Evolutionary conservation across 768 basidiomycete species (phyloP), one percentile per base, ranked within the genome.

Genomic region (Amanita phalloides): DNA sequence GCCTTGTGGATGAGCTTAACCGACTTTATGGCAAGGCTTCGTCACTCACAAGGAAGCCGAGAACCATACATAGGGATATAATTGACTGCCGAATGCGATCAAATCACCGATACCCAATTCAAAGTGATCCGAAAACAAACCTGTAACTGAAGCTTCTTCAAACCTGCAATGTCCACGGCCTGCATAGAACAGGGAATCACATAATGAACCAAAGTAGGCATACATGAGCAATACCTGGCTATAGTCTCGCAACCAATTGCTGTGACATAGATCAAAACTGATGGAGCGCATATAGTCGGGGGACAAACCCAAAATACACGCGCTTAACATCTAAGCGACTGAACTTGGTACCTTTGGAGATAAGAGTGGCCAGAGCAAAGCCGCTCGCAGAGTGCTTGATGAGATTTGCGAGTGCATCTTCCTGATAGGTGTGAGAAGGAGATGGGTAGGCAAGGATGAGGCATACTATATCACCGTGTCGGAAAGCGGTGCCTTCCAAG

Each of bases 231-330:
- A 36, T 53, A 78, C 81, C 70, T 86, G 85, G 58, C 84, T 86
- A 66, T 92, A 94, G 68, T 94, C 91, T 36, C 92, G 74, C 33
- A 94, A 74, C 90, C 90, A 91, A 62, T 90, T 90, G 6, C 86
- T 86, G 57, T 30, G 28, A 39, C 7, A 45, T 44, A 32, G 47
- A 52, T 44, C 26, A 30, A 39, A 53, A 42, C 30, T 25, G 39
- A 42, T 37, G 45, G 28, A 49, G 46, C 35, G 51, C 51, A 32
- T 52, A 44, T 28, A 42, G 25, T 21, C 1, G 7, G 14, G 6
- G 2, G 17, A 60, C 79, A 32, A 50, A 84, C 84, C 84, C 85
- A 65, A 87, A 88, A 62, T 87, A 89, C 3, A 90, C 83, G 25
- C 89, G 74, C 64, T 92, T 92, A 52, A 90, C 75, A 60, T 94